Evolutionary conservation across 2,329 filamentous ascomycete species (phyloP).

Genomic region (Colletotrichum higginsianum): DNA sequence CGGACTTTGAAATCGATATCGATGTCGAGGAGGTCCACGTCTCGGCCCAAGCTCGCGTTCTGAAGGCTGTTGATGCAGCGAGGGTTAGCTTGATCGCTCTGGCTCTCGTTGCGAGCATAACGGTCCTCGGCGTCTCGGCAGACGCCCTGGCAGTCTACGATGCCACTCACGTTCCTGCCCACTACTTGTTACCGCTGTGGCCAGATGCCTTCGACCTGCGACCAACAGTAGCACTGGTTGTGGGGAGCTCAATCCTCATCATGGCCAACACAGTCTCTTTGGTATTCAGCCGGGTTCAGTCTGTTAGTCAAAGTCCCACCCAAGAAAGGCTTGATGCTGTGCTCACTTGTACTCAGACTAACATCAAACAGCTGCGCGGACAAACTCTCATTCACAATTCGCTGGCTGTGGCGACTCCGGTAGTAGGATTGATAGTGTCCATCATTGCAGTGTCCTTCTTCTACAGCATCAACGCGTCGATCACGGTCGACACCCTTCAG

Average conservation of each 20-base stretch:
- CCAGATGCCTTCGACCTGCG: conserved; percentile 70
- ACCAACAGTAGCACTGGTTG: conserved; percentile 69
- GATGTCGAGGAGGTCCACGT: conserved; percentile 58
- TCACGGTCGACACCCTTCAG: conserved; percentile 67
- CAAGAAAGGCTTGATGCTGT: background rate
- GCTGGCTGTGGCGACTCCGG: conserved; percentile 48
- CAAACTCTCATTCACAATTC: conserved; percentile 36
- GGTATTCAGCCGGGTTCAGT: conserved; percentile 62
- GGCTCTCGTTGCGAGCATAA: conserved; percentile 65
- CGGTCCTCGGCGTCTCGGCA: conserved; percentile 68
- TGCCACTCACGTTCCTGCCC: conserved; percentile 63
- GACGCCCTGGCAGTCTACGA: conserved; percentile 70
- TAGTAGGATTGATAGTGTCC: conserved; percentile 55
- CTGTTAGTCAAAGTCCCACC: conserved; percentile 58
- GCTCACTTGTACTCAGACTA: background rate
- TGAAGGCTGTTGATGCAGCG: conserved; percentile 60
- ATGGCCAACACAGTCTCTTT: conserved; percentile 65
- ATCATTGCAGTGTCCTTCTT: conserved; percentile 70
- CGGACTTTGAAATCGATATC: conserved; percentile 66
- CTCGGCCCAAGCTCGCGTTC: conserved; percentile 55
- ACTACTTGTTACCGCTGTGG: conserved; percentile 70
- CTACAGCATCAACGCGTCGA: conserved; percentile 69
- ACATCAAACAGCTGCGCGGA: conserved; percentile 32
- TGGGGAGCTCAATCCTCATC: conserved; percentile 65
- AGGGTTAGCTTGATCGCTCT: conserved; percentile 65